These are phyloP conservation scores for Amanita jacksonii DNA, from an alignment of 768 basidiomycete genomes.

Conservation along the genomic window DNA sequence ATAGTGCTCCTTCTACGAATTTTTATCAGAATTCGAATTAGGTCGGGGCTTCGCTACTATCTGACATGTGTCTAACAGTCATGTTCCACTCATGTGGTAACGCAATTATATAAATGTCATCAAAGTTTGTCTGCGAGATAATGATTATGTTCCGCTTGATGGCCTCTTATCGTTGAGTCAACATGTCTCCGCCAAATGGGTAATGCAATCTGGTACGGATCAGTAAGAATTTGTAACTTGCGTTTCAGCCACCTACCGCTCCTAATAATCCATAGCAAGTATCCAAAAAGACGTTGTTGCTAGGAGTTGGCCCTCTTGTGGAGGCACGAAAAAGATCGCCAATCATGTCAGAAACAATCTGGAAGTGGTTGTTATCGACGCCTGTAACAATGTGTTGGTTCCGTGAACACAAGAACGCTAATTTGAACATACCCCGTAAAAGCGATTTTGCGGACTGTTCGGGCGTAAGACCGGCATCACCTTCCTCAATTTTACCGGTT, in stretches of 20 bases:
- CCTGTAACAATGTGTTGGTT: slow-evolving; percentile 28
- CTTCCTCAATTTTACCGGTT: slow-evolving; percentile 65
- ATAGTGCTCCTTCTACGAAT: slow-evolving; percentile 52
- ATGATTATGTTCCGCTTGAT: slow-evolving; percentile 35
- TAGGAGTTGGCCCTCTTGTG: slow-evolving; percentile 53
- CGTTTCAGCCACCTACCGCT: slow-evolving; percentile 26
- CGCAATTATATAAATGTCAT: slow-evolving; percentile 5
- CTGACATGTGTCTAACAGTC: slow-evolving; percentile 28
- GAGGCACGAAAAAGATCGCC: slow-evolving; percentile 59
- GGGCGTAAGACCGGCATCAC: slow-evolving; percentile 53
- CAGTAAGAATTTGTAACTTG: background rate
- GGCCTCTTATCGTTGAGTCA: slow-evolving; percentile 35
- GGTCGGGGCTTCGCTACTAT: slow-evolving; percentile 47
- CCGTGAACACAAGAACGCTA: background rate
- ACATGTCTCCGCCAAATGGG: slow-evolving; percentile 45
- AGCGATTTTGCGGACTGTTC: slow-evolving; percentile 54
- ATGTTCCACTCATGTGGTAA: slow-evolving; percentile 5
- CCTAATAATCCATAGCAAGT: slow-evolving; percentile 34
- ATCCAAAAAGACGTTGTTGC: slow-evolving; percentile 54
- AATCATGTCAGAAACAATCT: slow-evolving; percentile 68
- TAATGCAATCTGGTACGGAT: slow-evolving; percentile 31
- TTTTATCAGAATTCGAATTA: slow-evolving; percentile 16
- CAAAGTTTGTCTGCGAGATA: slow-evolving; percentile 25
- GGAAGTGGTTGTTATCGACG: slow-evolving; percentile 56
- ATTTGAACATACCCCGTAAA: slow-evolving; percentile 40